These are phyloP conservation scores for Globisporangium irregulare DNA, from an alignment of 352 stramenopile species.

Conservation along the genomic window DNA sequence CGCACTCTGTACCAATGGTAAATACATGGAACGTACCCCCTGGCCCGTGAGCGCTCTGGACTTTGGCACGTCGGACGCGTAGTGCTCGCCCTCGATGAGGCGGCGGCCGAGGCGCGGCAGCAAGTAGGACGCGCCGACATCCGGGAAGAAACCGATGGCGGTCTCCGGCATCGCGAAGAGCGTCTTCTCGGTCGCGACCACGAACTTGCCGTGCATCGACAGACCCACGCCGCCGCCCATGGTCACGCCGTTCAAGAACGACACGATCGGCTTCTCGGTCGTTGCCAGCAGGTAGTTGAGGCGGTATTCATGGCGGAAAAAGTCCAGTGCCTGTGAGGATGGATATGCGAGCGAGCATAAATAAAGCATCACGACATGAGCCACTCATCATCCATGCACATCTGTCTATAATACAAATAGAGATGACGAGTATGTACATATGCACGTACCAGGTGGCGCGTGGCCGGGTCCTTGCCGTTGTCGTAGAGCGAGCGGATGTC, in stretches of 20 bases:
- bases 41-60: constrained; percentile 70
- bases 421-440: not conserved
- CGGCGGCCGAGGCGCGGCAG: constrained; percentile 86
- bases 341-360: not conserved
- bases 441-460: constrained; percentile 42
- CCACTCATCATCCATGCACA: not conserved
- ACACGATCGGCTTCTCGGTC: constrained; percentile 87
- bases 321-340: constrained; percentile 60
- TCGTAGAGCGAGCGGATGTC: constrained; percentile 92
- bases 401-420: not conserved
- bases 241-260: constrained; percentile 97
- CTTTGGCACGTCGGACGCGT: constrained; percentile 66
- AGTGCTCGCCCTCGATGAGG: constrained; percentile 65
- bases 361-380: not conserved
- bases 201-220: constrained; percentile 96
- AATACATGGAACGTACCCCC: constrained; percentile 34
- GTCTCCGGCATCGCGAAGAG: constrained; percentile 99
- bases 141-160: constrained; percentile 97
- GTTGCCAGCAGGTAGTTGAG: constrained; percentile 91
- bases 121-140: constrained; percentile 94
- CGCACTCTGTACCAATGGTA: not conserved
- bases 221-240: constrained; percentile 98
- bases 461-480: constrained; percentile 67
- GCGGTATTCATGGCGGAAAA: constrained; percentile 96
- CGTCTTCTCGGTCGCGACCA: constrained; percentile 96